Conservation (phyloP, 2,329 filamentous ascomycete species). For the Beauveria scarabaeidicola region DNA sequence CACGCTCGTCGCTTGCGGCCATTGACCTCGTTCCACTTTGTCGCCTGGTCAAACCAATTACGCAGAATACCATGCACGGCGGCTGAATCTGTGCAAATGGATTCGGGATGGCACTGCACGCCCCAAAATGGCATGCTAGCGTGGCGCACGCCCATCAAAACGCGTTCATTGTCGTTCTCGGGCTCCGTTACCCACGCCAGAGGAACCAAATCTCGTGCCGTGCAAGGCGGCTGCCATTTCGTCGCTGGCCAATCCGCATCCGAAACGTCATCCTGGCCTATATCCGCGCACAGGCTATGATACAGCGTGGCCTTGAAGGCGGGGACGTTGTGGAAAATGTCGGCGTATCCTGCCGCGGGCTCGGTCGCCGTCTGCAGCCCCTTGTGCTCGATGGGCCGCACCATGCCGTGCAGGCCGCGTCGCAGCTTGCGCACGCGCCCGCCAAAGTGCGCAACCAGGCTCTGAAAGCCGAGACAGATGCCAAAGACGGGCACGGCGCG, state of each 20-base stretch:
- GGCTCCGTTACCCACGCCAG: constrained; percentile 54
- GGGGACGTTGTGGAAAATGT: constrained; percentile 57
- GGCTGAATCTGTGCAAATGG: constrained; percentile 63
- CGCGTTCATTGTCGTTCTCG: constrained; percentile 33
- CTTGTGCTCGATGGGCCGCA: constrained; percentile 57
- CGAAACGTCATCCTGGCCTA: constrained; percentile 38
- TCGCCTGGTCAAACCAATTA: constrained; percentile 67
- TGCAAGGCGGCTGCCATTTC: constrained; percentile 31
- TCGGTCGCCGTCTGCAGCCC: neutral
- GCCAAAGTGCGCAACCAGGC: constrained; percentile 61
- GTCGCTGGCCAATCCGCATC: constrained; percentile 26
- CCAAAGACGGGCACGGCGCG: constrained; percentile 69
- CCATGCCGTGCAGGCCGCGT: constrained; percentile 76
- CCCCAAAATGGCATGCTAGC: constrained; percentile 67
- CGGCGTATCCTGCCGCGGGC: constrained; percentile 21
- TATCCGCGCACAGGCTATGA: constrained; percentile 53
- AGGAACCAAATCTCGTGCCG: constrained; percentile 39
- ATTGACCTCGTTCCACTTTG: constrained; percentile 46
- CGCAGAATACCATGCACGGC: constrained; percentile 55
- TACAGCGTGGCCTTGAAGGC: constrained; percentile 67
- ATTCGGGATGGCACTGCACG: constrained; percentile 87
- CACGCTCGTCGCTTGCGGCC: constrained; percentile 12
- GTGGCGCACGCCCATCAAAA: constrained; percentile 74
- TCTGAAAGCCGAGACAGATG: constrained; percentile 86
- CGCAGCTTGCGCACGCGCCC: constrained; percentile 56